Evolutionary conservation across 2,329 filamentous ascomycete genomes (phyloP).

Genomic region (Chaetothyriales sp.): DNA sequence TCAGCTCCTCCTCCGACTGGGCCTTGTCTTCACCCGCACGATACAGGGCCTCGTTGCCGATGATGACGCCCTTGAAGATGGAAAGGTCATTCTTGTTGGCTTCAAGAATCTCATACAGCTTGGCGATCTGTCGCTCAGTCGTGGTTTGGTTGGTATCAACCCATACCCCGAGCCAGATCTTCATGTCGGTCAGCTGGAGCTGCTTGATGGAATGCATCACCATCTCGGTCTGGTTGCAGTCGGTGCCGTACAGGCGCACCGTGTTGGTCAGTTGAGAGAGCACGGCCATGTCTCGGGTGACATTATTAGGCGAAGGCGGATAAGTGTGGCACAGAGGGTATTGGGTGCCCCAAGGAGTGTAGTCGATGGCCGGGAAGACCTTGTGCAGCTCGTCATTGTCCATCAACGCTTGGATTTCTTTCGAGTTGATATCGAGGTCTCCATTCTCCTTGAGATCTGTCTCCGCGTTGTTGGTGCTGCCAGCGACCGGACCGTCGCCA

Average conservation of each 20-base stretch:
- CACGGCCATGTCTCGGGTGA: constrained; percentile 80
- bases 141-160: constrained; percentile 72
- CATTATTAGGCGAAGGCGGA: constrained; percentile 81
- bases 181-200: constrained; percentile 58
- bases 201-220: constrained; percentile 65
- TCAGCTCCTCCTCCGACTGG: constrained; percentile 50
- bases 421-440: constrained; percentile 57
- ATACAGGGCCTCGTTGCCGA: constrained; percentile 50
- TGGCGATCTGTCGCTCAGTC: constrained; percentile 62
- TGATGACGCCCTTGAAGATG: constrained; percentile 45
- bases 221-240: constrained; percentile 97
- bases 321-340: constrained; percentile 67
- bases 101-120: constrained; percentile 75
- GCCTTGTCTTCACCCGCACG: constrained; percentile 36
- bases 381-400: constrained; percentile 72
- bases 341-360: constrained; percentile 80
- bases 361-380: constrained; percentile 90
- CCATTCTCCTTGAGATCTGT: constrained; percentile 49
- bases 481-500: constrained; percentile 6
- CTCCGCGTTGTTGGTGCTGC: constrained; percentile 31
- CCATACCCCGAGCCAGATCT: constrained; percentile 92
- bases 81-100: constrained; percentile 24
- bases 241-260: constrained; percentile 80
- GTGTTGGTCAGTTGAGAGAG: constrained; percentile 80
- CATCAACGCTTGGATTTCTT: constrained; percentile 66